phyloP scores from a whole-genome alignment of 208 protist genomes.

The Trypanosoma avium region DNA sequence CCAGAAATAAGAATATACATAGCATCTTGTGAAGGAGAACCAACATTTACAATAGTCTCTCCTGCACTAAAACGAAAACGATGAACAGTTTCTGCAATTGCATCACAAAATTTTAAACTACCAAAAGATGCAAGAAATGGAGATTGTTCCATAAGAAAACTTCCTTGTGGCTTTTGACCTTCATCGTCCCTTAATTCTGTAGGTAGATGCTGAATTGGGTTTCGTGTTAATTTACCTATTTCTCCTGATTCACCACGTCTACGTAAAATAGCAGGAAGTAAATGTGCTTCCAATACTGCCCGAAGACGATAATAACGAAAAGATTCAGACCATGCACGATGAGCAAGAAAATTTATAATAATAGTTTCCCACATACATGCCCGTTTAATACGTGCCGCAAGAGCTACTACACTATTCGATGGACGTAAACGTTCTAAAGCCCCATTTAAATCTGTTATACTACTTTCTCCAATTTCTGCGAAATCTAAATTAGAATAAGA shows the following conservation, averaged over 20 bases:
- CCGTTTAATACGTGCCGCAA: constrained; percentile 67
- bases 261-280: constrained; percentile 66
- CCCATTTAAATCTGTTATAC: neutral
- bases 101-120: constrained; percentile 56
- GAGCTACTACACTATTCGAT: constrained; percentile 38
- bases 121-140: constrained; percentile 60
- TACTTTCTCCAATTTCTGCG: neutral
- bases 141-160: constrained; percentile 55
- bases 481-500: neutral
- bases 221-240: neutral
- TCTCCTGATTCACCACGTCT: constrained; percentile 42
- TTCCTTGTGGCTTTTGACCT: constrained; percentile 33
- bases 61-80: constrained; percentile 52
- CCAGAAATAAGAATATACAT: constrained; percentile 84
- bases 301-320: constrained; percentile 62
- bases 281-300: constrained; percentile 45
- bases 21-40: constrained; percentile 46
- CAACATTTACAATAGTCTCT: constrained; percentile 57
- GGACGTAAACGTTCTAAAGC: neutral
- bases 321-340: constrained; percentile 35
- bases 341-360: constrained; percentile 38
- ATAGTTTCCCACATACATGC: constrained; percentile 78
- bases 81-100: constrained; percentile 59
- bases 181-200: constrained; percentile 4
- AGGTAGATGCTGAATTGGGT: neutral